Conservation (phyloP, 148 eudicot genomes). For the Tetragonia tetragonoides region DNA sequence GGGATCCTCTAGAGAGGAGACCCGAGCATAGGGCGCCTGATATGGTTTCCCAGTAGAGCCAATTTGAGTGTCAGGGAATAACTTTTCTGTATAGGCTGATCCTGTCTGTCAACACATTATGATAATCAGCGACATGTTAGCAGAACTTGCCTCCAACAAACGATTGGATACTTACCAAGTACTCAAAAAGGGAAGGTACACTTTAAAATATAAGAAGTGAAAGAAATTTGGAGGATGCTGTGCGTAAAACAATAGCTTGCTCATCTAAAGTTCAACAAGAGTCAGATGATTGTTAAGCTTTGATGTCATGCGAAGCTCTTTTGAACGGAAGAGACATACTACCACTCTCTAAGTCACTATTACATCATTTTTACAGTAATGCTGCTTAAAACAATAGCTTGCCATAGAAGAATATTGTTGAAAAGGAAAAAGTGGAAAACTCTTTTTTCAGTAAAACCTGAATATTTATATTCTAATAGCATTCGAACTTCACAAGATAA, state of each 20-base stretch:
- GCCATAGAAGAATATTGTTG: too few species aligned
- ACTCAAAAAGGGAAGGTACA: background rate
- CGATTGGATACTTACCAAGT: background rate
- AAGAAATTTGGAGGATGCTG: background rate
- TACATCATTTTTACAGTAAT: background rate
- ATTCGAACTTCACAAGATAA: background rate
- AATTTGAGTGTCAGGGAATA: constrained; percentile 25
- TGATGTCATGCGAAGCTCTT: background rate
- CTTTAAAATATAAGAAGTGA: background rate
- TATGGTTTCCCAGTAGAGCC: constrained; percentile 42
- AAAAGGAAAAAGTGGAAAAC: too few species aligned
- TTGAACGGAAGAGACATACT: background rate
- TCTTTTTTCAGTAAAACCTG: background rate
- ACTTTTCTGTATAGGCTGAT: constrained; percentile 31
- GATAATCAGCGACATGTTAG: background rate
- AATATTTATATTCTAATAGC: background rate
- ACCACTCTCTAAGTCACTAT: constrained; percentile 1
- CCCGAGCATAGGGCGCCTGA: constrained; percentile 77
- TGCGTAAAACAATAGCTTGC: background rate
- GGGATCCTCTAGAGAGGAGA: constrained; percentile 75
- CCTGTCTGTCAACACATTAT: constrained; percentile 31
- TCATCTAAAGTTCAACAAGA: background rate
- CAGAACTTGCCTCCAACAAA: background rate
- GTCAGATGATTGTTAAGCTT: background rate
- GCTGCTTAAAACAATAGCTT: too few species aligned